phyloP scores from a whole-genome alignment of 176 grass and related monocot species.

The Musa acuminata region DNA sequence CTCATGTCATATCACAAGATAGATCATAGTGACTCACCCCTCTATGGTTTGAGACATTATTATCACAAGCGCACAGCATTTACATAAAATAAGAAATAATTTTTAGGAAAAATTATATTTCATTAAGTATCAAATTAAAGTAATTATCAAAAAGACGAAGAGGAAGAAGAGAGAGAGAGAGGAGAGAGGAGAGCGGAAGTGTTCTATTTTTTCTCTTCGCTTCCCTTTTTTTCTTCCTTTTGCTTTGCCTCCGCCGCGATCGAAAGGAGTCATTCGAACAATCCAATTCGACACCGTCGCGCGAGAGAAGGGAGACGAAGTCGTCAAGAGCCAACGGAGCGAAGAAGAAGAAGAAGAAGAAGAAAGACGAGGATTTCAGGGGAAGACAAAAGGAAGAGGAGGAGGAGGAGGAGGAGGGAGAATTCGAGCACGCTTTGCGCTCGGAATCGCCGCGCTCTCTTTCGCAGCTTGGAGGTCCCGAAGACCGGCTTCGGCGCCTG shows the following conservation, averaged over 20 bases:
- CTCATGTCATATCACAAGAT: no score
- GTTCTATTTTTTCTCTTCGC: neutral
- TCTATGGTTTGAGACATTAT: no score
- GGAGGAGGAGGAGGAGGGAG: neutral
- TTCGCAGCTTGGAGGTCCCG: neutral
- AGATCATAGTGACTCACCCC: no score
- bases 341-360: neutral
- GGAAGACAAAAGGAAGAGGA: neutral
- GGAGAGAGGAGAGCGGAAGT: neutral
- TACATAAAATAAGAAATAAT: no score
- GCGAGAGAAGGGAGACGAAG: neutral
- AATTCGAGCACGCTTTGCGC: slow-evolving; percentile 7
- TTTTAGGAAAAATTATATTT: no score
- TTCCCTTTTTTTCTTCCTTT: neutral
- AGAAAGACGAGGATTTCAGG: neutral
- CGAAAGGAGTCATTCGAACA: neutral
- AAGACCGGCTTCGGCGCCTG: neutral
- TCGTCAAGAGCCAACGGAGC: neutral
- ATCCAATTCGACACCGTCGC: neutral
- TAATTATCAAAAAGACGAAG: no score
- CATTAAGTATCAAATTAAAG: no score
- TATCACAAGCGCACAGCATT: no score
- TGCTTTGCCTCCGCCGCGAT: slow-evolving; percentile 1
- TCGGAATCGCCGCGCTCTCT: neutral
- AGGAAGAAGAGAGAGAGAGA: neutral